These are phyloP conservation scores for Davidsoniella virescens DNA, from an alignment of 2,329 filamentous ascomycete species.

Conservation along the genomic window DNA sequence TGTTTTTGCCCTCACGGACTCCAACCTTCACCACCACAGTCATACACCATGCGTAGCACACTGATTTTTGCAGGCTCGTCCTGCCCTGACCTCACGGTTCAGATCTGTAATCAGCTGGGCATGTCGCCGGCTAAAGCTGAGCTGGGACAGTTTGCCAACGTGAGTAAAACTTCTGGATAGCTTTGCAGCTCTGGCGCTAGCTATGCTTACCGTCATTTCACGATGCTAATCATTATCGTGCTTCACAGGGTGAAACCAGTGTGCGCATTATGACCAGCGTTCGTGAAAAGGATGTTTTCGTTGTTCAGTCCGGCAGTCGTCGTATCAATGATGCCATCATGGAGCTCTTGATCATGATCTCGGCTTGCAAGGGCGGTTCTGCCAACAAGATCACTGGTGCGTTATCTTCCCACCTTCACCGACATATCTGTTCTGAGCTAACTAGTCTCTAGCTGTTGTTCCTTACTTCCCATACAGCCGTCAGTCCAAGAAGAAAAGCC, in stretches of 20 bases:
- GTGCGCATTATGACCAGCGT: conserved; percentile 59
- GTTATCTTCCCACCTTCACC: conserved; percentile 17
- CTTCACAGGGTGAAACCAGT: conserved; percentile 48
- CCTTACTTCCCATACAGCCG: conserved; percentile 98
- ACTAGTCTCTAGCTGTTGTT: conserved; percentile 47
- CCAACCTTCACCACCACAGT: not conserved
- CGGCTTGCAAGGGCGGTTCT: conserved; percentile 92
- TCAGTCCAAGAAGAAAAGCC: conserved; percentile 98
- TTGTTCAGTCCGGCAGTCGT: conserved; percentile 89
- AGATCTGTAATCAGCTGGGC: conserved; percentile 53
- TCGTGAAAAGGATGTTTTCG: conserved; percentile 96
- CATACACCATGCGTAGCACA: conserved; percentile 40
- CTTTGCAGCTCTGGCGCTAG: conserved; percentile 13
- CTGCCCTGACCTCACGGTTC: conserved; percentile 45
- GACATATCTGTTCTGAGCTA: not conserved
- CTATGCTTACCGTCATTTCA: not conserved
- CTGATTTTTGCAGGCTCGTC: conserved; percentile 53
- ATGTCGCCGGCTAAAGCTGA: conserved; percentile 48
- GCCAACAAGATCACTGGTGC: conserved; percentile 91
- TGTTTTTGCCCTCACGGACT: conserved; percentile 9
- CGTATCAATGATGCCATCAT: conserved; percentile 98
- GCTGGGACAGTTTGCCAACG: conserved; percentile 55
- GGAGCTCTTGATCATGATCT: conserved; percentile 98
- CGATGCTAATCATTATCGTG: conserved; percentile 16
- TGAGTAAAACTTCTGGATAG: conserved; percentile 21